Evolutionary conservation across 371 early-diverging fungal genomes (phyloP), one percentile per base, ranked within the genome.

Genomic region (Synchytrium microbalum): DNA sequence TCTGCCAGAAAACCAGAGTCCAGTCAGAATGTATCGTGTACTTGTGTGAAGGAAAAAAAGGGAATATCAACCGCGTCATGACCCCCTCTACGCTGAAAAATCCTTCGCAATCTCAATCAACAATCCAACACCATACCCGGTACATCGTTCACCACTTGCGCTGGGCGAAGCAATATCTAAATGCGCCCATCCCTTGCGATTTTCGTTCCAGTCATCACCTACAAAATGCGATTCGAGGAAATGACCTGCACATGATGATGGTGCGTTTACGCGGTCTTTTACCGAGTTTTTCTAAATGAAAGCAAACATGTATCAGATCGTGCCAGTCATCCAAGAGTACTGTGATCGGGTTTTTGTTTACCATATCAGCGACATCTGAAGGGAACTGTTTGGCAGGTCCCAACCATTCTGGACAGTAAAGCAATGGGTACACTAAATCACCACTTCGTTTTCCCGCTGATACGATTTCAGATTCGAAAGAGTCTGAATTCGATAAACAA

Each of bases 271-370:
- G 46, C 80, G 71, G 32, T 75, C 79, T 38, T 63, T 68, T 5
- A 78, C 78, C 28, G 64, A 65, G 68, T 80, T 80, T 54, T 70
- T 71, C 75, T 75, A 69, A 66, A 77, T 77, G 59, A 77, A 76
- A 27, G 76, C 72, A 52, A 69, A 58, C 23, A 60, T 58, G 24
- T 72, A 63, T 13, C 28, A 54, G 33, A 57, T n/a, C 25, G 3
- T 25, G 19, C 26, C n/a, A 13, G 30, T 23, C n/a, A 14, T 33
- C 31, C 51, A 26, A n/a, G 14, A 38, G n/a, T 14, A 62, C 26
- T 5, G 19, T 13, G 26, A 51, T 16, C 16, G n/a, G n/a, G 16
- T 16, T 51, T 16, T 16, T 27, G n/a, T n/a, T 56, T 8, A 63
- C 64, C 64, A 62, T 58, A 57, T 62, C 64, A 64, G 59, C 59